phyloP scores from a whole-genome alignment of 2,329 filamentous ascomycete genomes.

The Fusarium duplospermum region DNA sequence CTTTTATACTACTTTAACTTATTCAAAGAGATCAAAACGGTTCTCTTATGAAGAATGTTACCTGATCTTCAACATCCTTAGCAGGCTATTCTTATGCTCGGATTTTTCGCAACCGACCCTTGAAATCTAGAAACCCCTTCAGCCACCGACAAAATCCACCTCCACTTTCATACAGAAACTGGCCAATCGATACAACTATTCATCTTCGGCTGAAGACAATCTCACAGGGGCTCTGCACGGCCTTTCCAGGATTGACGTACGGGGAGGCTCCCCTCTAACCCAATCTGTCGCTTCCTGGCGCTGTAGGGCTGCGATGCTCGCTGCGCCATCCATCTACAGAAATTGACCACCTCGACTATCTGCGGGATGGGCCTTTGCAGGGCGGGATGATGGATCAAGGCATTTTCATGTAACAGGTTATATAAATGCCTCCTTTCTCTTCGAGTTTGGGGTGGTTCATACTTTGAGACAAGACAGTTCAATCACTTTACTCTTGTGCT shows the following conservation, averaged over 20 bases:
- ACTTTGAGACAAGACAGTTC: background rate
- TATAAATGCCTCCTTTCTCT: background rate
- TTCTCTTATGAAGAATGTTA: background rate
- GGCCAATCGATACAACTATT: background rate
- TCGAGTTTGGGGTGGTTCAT: background rate
- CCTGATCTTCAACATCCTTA: background rate
- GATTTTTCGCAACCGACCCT: background rate
- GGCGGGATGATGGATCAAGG: background rate
- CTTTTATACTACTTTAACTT: background rate
- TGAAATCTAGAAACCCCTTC: background rate
- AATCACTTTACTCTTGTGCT: background rate
- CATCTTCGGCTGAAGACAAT: background rate
- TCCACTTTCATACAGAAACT: background rate
- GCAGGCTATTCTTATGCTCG: background rate
- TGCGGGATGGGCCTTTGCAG: background rate
- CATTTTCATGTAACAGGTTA: background rate
- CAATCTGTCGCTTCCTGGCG: slow-evolving; percentile 28
- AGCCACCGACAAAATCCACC: background rate
- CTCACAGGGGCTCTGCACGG: background rate
- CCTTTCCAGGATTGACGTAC: background rate
- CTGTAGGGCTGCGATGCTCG: slow-evolving; percentile 29
- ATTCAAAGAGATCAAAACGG: background rate
- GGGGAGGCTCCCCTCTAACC: slow-evolving; percentile 4
- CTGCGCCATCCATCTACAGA: slow-evolving; percentile 18
- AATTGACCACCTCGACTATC: background rate